These are phyloP conservation scores for Leishmania tropica DNA, from an alignment of 208 protist genomes.

Conservation along the genomic window DNA sequence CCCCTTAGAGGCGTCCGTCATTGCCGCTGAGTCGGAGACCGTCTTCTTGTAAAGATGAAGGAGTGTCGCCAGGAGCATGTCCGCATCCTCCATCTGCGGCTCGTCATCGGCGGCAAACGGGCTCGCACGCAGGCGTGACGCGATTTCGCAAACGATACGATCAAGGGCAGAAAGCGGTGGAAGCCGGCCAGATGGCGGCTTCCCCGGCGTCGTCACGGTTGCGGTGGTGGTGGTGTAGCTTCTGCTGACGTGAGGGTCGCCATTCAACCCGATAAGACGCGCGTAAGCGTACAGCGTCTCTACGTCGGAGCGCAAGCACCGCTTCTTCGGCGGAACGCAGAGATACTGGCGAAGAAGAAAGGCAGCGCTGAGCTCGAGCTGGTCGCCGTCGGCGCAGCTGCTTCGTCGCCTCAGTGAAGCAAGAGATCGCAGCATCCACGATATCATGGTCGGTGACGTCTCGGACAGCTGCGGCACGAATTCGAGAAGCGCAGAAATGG, in stretches of 20 bases:
- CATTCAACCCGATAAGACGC: neutral
- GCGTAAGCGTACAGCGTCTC: constrained; percentile 23
- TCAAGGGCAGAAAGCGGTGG: neutral
- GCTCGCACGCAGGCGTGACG: neutral
- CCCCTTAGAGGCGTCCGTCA: neutral
- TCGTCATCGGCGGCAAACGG: neutral
- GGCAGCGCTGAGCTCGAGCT: neutral
- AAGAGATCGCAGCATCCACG: constrained; percentile 28
- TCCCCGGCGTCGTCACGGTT: neutral
- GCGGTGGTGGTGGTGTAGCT: neutral
- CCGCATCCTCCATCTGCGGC: neutral
- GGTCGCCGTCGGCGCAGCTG: neutral
- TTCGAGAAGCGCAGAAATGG: neutral
- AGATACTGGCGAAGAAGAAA: constrained; percentile 16
- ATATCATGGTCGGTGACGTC: constrained; percentile 14
- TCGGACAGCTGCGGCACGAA: constrained; percentile 12
- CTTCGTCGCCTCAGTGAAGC: neutral
- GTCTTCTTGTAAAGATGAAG: neutral
- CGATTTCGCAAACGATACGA: neutral
- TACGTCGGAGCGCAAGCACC: constrained; percentile 18
- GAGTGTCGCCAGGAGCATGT: constrained; percentile 11
- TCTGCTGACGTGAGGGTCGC: neutral
- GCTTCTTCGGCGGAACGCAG: neutral
- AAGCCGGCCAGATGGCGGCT: neutral
- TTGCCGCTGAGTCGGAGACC: neutral